phyloP scores from a whole-genome alignment of 2,329 filamentous ascomycete species.

The Trichophyton schoenleinii region DNA sequence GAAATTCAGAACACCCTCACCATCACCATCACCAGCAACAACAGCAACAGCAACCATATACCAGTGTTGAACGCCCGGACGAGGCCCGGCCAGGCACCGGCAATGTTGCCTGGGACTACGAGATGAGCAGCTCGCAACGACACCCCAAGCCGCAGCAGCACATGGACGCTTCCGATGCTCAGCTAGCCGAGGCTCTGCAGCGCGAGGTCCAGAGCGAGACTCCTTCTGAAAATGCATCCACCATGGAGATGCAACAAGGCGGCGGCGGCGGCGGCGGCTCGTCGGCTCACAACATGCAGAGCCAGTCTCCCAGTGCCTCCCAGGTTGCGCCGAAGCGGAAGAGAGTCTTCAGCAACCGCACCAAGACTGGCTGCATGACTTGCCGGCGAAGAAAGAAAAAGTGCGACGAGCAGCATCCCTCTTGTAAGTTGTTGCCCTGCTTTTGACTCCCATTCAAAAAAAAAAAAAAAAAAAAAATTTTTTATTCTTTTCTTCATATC shows the following conservation, averaged over 20 bases:
- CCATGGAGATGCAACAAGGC: background rate
- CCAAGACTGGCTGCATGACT: constrained; percentile 90
- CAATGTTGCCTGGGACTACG: constrained; percentile 28
- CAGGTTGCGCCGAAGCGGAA: constrained; percentile 31
- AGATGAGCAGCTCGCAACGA: constrained; percentile 26
- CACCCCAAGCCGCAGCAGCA: constrained; percentile 28
- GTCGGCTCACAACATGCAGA: constrained; percentile 6
- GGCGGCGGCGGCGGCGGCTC: background rate
- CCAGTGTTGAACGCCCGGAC: constrained; percentile 16
- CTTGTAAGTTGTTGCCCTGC: constrained; percentile 51
- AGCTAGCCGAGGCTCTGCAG: constrained; percentile 41
- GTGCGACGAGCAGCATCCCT: constrained; percentile 85
- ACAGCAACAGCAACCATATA: background rate
- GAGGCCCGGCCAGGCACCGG: constrained; percentile 18
- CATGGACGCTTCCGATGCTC: constrained; percentile 37
- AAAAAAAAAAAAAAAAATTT: too few relatives aligned
- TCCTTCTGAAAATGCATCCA: constrained; percentile 6
- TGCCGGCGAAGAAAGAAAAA: constrained; percentile 93
- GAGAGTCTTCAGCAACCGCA: constrained; percentile 72
- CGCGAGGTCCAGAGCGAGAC: constrained; percentile 34
- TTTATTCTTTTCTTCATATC: background rate
- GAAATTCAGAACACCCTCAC: background rate
- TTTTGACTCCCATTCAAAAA: constrained; percentile 3
- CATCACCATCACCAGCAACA: background rate
- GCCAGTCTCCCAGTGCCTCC: constrained; percentile 6